phyloP scores from a whole-genome alignment of 2,329 filamentous ascomycete genomes.

The Colletotrichum sp. region DNA sequence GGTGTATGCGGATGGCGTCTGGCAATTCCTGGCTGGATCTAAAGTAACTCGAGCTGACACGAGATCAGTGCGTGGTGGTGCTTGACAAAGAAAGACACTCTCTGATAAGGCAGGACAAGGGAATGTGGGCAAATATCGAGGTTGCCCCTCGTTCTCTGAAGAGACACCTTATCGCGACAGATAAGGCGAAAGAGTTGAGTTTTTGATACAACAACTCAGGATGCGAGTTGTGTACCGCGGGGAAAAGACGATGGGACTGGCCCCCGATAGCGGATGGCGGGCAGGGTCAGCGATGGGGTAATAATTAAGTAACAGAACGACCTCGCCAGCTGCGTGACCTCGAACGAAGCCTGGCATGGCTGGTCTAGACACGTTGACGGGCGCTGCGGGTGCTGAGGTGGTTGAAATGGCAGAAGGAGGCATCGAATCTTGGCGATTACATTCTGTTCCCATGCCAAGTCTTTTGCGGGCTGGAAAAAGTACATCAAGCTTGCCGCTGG shows the following conservation, averaged over 20 bases:
- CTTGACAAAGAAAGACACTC: not conserved
- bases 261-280: conserved; percentile 18
- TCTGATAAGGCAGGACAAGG: conserved; percentile 11
- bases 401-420: not conserved
- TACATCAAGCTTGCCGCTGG: not conserved
- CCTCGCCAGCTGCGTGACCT: conserved; percentile 8
- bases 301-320: conserved; percentile 24
- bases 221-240: not conserved
- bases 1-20: not conserved
- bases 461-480: not conserved
- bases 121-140: conserved; percentile 5
- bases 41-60: conserved; percentile 1
- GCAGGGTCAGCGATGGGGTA: conserved; percentile 22
- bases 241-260: conserved; percentile 27
- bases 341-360: conserved; percentile 5
- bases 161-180: not conserved
- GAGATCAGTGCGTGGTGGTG: not conserved
- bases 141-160: not conserved
- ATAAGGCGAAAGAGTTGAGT: not conserved
- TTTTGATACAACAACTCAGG: not conserved
- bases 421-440: not conserved
- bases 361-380: not conserved
- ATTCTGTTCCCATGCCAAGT: not conserved
- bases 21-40: not conserved
- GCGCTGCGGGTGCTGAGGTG: not conserved